These are phyloP conservation scores for Bryopsis sp. DNA, from an alignment of 139 green algal genomes.

Conservation along the genomic window DNA sequence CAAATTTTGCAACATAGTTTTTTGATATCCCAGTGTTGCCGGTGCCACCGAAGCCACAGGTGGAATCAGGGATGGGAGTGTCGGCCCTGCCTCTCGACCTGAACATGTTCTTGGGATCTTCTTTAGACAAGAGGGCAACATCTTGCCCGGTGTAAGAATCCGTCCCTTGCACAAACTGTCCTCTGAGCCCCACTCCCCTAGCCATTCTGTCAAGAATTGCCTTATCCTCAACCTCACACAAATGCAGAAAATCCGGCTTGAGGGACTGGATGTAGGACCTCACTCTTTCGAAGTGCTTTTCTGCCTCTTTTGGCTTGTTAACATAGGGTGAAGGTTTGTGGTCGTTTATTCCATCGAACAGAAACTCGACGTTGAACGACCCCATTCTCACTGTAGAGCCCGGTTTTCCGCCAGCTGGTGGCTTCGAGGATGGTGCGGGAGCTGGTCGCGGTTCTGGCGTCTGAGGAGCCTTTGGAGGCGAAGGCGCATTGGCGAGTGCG, in stretches of 20 bases:
- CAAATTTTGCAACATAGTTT: slow-evolving; percentile 1
- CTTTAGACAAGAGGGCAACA: not conserved
- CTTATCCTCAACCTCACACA: slow-evolving; percentile 2
- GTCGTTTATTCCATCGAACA: slow-evolving; percentile 14
- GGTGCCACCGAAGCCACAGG: not conserved
- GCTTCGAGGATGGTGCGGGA: too few species aligned
- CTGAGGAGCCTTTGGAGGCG: too few species aligned
- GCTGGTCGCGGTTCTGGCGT: too few species aligned
- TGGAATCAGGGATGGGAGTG: not conserved
- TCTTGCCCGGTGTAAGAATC: slow-evolving; percentile 5
- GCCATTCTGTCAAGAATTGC: not conserved
- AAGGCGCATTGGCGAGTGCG: too few species aligned
- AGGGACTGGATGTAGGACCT: not conserved
- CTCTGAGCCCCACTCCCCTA: too few species aligned
- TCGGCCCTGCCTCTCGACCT: not conserved
- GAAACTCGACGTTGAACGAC: slow-evolving; percentile 6
- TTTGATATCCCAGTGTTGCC: not conserved
- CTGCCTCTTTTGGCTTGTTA: not conserved
- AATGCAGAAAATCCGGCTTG: not conserved
- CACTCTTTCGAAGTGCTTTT: not conserved
- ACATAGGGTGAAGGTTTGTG: not conserved
- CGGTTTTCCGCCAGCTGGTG: too few species aligned
- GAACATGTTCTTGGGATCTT: not conserved
- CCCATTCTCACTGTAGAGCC: too few species aligned
- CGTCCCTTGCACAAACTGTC: slow-evolving; percentile 6